phyloP scores from a whole-genome alignment of 2,329 filamentous ascomycete genomes.

The Dothistroma pini region DNA sequence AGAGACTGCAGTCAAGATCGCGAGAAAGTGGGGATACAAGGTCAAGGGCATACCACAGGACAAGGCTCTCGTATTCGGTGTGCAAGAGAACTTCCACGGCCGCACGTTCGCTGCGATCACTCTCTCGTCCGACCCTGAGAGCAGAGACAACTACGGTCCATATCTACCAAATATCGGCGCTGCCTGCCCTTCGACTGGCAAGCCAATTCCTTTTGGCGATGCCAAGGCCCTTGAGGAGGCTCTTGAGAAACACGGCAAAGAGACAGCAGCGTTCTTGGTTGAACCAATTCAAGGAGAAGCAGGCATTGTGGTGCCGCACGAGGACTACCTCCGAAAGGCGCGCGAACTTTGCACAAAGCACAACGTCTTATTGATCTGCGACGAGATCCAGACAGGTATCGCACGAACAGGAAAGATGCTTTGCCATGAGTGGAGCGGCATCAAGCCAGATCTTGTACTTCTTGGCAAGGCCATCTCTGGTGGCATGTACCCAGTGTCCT shows the following conservation, averaged over 20 bases:
- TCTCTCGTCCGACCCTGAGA: constrained; percentile 92
- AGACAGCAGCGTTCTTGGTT: constrained; percentile 88
- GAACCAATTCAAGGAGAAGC: constrained; percentile 98
- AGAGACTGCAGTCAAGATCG: constrained; percentile 94
- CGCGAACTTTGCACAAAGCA: constrained; percentile 87
- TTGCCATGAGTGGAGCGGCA: constrained; percentile 88
- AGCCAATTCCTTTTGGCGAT: constrained; percentile 81
- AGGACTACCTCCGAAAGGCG: constrained; percentile 77
- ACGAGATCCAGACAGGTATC: constrained; percentile 98
- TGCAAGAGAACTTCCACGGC: constrained; percentile 92
- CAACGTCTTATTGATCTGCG: constrained; percentile 93
- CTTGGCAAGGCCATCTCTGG: constrained; percentile 97
- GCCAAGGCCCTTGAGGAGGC: constrained; percentile 74
- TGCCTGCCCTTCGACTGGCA: constrained; percentile 67
- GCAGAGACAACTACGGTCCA: constrained; percentile 92
- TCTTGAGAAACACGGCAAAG: constrained; percentile 73
- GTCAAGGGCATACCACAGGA: constrained; percentile 82
- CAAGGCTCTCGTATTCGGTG: constrained; percentile 80
- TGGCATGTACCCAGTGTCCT: constrained; percentile 98
- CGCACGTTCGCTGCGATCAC: constrained; percentile 96
- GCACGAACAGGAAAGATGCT: constrained; percentile 91
- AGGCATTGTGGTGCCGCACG: constrained; percentile 90
- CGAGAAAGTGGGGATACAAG: constrained; percentile 97
- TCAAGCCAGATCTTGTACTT: constrained; percentile 92
- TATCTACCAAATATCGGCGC: constrained; percentile 88